Conservation (phyloP, 495 filamentous ascomycete species). For the Darksidea phi region DNA sequence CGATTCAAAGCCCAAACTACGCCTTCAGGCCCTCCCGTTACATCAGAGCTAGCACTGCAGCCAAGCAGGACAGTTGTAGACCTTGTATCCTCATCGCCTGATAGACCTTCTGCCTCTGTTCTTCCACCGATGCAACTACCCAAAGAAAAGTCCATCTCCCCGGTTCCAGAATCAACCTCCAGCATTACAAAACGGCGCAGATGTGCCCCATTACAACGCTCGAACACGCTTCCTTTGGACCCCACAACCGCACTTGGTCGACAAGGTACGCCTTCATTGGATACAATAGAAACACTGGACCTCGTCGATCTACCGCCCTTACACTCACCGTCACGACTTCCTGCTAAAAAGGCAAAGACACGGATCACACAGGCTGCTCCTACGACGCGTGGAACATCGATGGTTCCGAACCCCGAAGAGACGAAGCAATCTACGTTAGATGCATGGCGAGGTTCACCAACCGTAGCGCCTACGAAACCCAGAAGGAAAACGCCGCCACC, state of each 20-base stretch:
- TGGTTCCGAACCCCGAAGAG: conserved; percentile 11
- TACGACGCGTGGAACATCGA: neutral
- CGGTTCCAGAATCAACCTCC: conserved; percentile 9
- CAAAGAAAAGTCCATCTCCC: conserved; percentile 9
- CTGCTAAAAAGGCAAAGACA: conserved; percentile 24
- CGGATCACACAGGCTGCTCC: neutral
- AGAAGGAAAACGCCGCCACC: neutral
- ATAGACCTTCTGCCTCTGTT: neutral
- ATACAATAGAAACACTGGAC: conserved; percentile 16
- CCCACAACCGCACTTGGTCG: neutral
- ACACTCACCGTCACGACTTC: conserved; percentile 11
- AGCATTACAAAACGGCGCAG: conserved; percentile 26
- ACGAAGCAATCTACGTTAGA: conserved; percentile 23
- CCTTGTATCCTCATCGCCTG: conserved; percentile 29
- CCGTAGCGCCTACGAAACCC: conserved; percentile 21
- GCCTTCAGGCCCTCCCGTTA: neutral
- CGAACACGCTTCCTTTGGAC: conserved; percentile 20
- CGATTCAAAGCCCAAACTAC: conserved; percentile 4
- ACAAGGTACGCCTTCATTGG: conserved; percentile 11
- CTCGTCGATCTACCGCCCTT: conserved; percentile 11
- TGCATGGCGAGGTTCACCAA: conserved; percentile 13
- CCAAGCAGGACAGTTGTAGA: conserved; percentile 3
- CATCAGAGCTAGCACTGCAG: neutral
- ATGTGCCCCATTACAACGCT: conserved; percentile 23
- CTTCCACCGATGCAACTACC: neutral